Base-by-base conservation (phyloP, 805 yeast species). In the Sugiyamaella qingdaonensis region DNA sequence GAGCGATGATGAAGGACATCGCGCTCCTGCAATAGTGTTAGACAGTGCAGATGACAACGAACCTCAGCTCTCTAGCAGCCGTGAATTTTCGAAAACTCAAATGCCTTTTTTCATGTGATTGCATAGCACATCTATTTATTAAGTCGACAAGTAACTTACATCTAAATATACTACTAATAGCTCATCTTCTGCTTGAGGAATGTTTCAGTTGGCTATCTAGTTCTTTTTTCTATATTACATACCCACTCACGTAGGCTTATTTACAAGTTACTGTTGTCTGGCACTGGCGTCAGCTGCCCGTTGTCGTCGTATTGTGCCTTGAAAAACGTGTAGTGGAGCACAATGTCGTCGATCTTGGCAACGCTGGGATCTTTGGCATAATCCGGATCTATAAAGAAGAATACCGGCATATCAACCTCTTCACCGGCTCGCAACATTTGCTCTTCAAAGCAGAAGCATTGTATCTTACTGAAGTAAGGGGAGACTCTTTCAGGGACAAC, bases 371-470 rank as follows among this genome's bases (percentile, higher is more conserved):
- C 98, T 54, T 84, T 82, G 44, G 94, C 94, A 69, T 86, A 92
- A 60, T 91, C 98, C 0, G 98, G 98, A 67, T 91, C 98, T 44
- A 91, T 88, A 69, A 91, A 91, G 78, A 91, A 94, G 73, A 94
- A 94, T 8, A 94, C 88, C 0, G 99, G 99, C 99, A 94, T 94
- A 67, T 94, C 99, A 14, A 94, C 95, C 67, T 94, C 97, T 71
- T 94, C 99, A 8, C 97, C 97, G 2, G 97, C 96, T 52, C 83
- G 78, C 58, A 94, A 75, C 69, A 88, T 80, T 70, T 94, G 99
- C 68, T 94, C 99, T 73, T 94, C 99, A 65, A 94, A 94, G 67
- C 99, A 94, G 73, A 94, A 94, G 70, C 99, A 94, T 69, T 94
- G 99, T 64, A 94, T 94, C 71, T 94, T 94, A 73, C 89, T 89